phyloP scores from a whole-genome alignment of 202 grass and related monocot species.

The Brachypodium distachyon region DNA sequence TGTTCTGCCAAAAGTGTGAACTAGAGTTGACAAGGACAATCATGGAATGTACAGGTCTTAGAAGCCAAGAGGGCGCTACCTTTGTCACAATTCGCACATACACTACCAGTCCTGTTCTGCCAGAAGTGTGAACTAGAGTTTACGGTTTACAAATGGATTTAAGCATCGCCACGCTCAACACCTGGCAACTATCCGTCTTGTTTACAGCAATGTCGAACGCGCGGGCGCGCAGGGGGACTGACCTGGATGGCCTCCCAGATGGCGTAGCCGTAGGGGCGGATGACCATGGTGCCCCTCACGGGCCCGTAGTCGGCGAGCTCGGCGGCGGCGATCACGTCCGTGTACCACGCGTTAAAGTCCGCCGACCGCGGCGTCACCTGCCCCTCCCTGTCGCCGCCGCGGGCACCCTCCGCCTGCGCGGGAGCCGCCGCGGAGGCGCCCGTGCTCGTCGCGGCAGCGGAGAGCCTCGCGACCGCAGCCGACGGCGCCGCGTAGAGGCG shows the following conservation, averaged over 20 bases:
- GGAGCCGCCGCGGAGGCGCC: constrained; percentile 21
- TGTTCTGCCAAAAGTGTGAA: background rate
- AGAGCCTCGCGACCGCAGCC: background rate
- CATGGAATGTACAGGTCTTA: background rate
- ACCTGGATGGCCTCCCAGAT: constrained; percentile 98
- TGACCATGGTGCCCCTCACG: constrained; percentile 96
- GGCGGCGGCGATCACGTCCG: constrained; percentile 76
- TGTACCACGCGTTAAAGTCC: constrained; percentile 96
- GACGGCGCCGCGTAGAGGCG: background rate
- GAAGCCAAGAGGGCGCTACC: background rate
- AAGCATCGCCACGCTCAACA: background rate
- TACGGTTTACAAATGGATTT: background rate
- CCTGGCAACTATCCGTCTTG: background rate
- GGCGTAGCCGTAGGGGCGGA: constrained; percentile 88
- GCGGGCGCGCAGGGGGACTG: background rate
- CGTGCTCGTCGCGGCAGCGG: constrained; percentile 12
- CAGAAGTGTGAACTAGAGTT: background rate
- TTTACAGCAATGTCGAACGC: background rate
- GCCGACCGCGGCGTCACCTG: constrained; percentile 71
- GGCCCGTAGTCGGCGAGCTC: constrained; percentile 98
- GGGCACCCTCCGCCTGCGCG: constrained; percentile 13
- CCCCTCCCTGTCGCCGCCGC: constrained; percentile 49
- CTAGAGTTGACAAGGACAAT: background rate
- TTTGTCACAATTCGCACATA: background rate
- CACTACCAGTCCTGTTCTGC: no score